Evolutionary conservation across 192 early-diverging fungal genomes (phyloP), one percentile per base, ranked within the genome.

Genomic region (Coemansia sp.): DNA sequence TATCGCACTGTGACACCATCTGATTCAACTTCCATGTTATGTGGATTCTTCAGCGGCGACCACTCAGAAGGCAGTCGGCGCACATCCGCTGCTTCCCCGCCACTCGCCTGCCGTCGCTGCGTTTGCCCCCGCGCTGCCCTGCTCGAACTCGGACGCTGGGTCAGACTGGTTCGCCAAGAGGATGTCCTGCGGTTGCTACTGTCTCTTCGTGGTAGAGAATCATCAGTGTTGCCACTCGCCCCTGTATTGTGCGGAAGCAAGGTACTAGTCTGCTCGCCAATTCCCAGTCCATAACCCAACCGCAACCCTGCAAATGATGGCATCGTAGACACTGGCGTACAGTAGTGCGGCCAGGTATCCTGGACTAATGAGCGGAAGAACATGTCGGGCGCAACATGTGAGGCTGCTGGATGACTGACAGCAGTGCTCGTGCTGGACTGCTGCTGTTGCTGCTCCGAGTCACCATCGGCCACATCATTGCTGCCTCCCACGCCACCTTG

Each of bases 341-440:
- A 80, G 62, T 80, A 80, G 54, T 80, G 77, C 10, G 77, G 77
- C 77, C 77, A 80, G 38, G 77, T 67, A 32, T 80, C 77, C 32
- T 74, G 71, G 16, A 76, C 78, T 48, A 81, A 60, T 14, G 73
- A 68, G 28, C 53, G 62, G 60, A 75, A 81, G 56, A 81, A 81
- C 31, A 72, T 62, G 51, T 81, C 73, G 0, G 74, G 78, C 10
- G 78, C 62, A 49, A 81, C 56, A 8, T 21, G 50, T 7, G 61
- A 48, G 31, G 49, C 32, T 1, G 28, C 41, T 18, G 30, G 25
- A 47, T 41, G 49, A 32, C 44, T 44, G 54, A 31, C 47, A n/a
- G 34, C 30, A 34, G 8, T 24, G 26, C 18, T 44, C 14, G 30
- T 12, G 34, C 34, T 12, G 34, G 34, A 14, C 54, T 41, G 30